Percentiles rank a stretch among this genome's conserved stretches.
Conservation (phyloP, 2,329 filamentous ascomycete species). For the Nannizziopsis arthrosporioides region DNA sequence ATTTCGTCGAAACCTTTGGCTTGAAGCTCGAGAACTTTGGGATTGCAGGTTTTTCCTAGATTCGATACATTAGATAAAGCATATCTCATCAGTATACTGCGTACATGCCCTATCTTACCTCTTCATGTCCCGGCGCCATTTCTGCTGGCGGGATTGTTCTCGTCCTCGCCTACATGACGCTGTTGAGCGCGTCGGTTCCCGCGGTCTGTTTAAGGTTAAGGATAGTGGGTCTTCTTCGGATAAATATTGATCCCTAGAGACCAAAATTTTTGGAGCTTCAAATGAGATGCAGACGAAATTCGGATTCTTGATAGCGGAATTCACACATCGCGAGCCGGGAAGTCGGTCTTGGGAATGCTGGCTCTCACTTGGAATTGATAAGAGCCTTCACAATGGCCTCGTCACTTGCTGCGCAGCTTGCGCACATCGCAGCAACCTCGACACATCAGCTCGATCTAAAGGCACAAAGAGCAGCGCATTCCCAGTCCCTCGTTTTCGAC, state of each 20-base stretch:
- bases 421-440: slow-evolving; percentile 78
- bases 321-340: not conserved
- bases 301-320: not conserved
- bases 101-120: too few species aligned
- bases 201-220: slow-evolving; percentile 12
- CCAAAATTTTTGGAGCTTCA: slow-evolving; percentile 16
- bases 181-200: slow-evolving; percentile 8
- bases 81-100: too few species aligned
- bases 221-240: slow-evolving; percentile 11
- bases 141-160: not conserved
- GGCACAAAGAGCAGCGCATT: slow-evolving; percentile 81
- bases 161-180: not conserved
- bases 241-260: slow-evolving; percentile 20
- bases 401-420: slow-evolving; percentile 83
- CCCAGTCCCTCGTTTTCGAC: slow-evolving; percentile 91
- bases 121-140: slow-evolving; percentile 31
- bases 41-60: slow-evolving; percentile 34
- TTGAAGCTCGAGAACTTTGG: slow-evolving; percentile 70
- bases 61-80: slow-evolving; percentile 5
- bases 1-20: slow-evolving; percentile 30
- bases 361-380: not conserved
- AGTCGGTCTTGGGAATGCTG: not conserved
- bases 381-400: slow-evolving; percentile 53
- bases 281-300: not conserved
- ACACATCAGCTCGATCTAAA: slow-evolving; percentile 86